Evolutionary conservation across 495 filamentous ascomycete genomes (phyloP), one percentile per base, ranked within the genome.

Genomic region (Daldinia caldariorum): DNA sequence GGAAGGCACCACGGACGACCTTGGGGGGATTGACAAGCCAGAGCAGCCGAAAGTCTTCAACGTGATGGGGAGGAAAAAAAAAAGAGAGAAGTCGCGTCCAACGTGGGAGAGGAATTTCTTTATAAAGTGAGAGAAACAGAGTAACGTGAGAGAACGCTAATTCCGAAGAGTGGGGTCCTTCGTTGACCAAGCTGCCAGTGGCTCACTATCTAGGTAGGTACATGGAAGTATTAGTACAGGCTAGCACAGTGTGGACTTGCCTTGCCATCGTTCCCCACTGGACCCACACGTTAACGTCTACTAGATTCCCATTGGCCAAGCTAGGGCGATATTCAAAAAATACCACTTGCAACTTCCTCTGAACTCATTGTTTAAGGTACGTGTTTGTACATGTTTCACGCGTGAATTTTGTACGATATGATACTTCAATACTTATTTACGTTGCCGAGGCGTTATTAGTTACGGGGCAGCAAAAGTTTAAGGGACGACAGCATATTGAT

Each of bases 1-100:
- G 73, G 76, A 77, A 74, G 71, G 72, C 73, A 77, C 74, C 74
- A 74, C 63, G 67, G 71, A 69, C 68, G 63, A 74, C 69, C 72
- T 74, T 74, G 74, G 70, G 69, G 69, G 62, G 70, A 76, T 77
- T 74, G 73, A 75, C 61, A 18, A 73, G 73, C 70, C 62, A 73
- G 75, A 67, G 70, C 64, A 63, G 63, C 63, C 71, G 75, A 75
- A 75, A 74, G 71, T 74, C 74, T 73, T 72, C 74, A 70, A 79
- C 75, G 74, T 72, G 76, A 73, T 74, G 76, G 65, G 69, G 64
- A 63, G 69, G 66, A 59, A 62, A 66, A 67, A 67, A 71, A 75
- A 66, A 64, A 54, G 49, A 64, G 74, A 72, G 61, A n/a, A n/a
- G n/a, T n/a, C 68, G 76, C 73, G 71, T 75, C 70, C 64, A 65